Base-by-base conservation (phyloP, 306 rosid species). In the Malus sylvestris region DNA sequence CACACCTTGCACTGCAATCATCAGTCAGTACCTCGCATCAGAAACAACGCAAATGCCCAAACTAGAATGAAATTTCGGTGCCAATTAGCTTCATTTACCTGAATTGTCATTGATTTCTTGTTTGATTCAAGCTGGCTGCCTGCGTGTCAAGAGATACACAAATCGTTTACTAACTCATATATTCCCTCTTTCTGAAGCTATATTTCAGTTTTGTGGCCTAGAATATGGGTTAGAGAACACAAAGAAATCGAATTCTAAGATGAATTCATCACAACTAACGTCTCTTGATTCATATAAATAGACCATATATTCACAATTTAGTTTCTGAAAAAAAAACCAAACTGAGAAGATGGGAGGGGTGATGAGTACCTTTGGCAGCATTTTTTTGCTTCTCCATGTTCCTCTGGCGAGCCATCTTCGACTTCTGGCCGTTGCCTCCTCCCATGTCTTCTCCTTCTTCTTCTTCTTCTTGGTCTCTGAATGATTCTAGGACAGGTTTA, bases 1-100 rank as follows among this genome's bases (percentile, higher is more conserved):
- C 93, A 89, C 30, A 86, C 93, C 80, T 85, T 89, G 81, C 93
- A 86, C 90, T 89, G 79, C 84, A 81, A 77, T 61, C 78, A 62
- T 76, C 22, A 32, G 27, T 30, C 81, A 53, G 49, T 60, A 67
- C 14, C 14, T 73, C 4, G 40, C 52, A 68, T 79, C 45, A 74
- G 75, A 19, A 71, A 38, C 19, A 61, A 44, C 13, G 27, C 29
- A 20, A 12, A 18, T 53, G 13, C 32, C 1, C 25, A 70, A 25
- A 60, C 1, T 40, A 55, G 35, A 9, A 45, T 33, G 67, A 27
- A 29, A 57, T 15, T 23, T 35, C 0, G 29, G 30, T 58, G 40
- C 4, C 12, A 8, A 38, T 27, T 35, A 38, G 35, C 40, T 38
- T 35, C 49, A 35, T 66, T 38, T 66, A 84, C 86, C 84, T 81